Evolutionary conservation across 176 grass and related monocot species (phyloP), one percentile per base, ranked within the genome.

Genomic region (Eleusine indica): DNA sequence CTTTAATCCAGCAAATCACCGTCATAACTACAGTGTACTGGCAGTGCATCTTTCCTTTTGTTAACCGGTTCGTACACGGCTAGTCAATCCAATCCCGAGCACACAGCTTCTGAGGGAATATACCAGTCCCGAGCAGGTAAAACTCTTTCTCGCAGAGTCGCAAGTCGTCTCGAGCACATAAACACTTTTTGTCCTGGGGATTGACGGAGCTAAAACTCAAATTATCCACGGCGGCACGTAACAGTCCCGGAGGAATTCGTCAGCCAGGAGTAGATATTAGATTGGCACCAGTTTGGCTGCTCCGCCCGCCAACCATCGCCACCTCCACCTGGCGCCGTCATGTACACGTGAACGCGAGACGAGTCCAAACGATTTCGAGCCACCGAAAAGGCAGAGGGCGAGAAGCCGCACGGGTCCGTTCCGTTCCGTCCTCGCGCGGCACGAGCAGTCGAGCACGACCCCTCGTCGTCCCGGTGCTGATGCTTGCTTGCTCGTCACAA

Each of bases 351-450:
- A 78, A 66, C 68, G 54, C 57, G 32, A 35, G 32, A 35, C 41
- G 35, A 80, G 25, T 64, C 88, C 84, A 56, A 80, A 48, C 64
- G 62, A 66, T 37, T 66, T 66, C 12, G 30, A 64, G 61, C 61
- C 61, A 30, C 22, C 61, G 61, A 64, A 30, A 64, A 64, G 61
- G 25, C 25, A 3, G 1, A 11, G 61, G 10, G 58, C 61, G 61
- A 2, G 11, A 61, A 29, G 61, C 61, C 61, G 61, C 25, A 64
- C 61, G 22, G 19, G 21, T 47, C 44, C 9, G 32, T 35, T 60
- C 19, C 53, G 3, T 19, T 17, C 44, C 58, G 21, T 22, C 21
- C 57, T 60, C 7, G 56, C 57, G 56, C 56, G 7, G 17, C 53
- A 54, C 52, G 52, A 54, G 4, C 52, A 13, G 10, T 18, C 32